Conservation (phyloP, 2,329 filamentous ascomycete species). For the Diaporthe aspalathi region DNA sequence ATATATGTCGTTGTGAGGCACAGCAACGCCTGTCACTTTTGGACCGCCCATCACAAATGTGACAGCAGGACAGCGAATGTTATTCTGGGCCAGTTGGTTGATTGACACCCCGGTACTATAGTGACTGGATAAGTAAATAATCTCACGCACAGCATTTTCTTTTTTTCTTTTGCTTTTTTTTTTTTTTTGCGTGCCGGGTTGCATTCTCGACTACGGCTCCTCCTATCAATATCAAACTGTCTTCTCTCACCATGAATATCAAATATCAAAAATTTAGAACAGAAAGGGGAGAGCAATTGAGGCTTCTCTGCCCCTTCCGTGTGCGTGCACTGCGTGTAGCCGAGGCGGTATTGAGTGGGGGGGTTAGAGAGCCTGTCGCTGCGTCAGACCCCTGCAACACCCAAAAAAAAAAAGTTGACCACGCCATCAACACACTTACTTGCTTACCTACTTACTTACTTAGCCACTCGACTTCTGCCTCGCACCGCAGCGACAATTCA, state of each 20-base stretch:
- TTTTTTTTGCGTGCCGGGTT: too few relatives aligned
- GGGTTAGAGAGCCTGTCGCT: background rate
- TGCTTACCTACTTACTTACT: too few relatives aligned
- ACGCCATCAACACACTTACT: conserved; percentile 2
- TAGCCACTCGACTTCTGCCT: background rate
- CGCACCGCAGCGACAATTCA: too few relatives aligned
- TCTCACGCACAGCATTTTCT: too few relatives aligned
- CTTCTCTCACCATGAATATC: too few relatives aligned
- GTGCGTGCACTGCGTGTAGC: too few relatives aligned
- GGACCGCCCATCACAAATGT: background rate
- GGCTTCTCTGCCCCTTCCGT: background rate
- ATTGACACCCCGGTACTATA: background rate
- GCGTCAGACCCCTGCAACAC: background rate
- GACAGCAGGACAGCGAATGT: background rate
- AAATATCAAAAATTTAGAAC: too few relatives aligned
- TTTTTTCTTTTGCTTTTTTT: too few relatives aligned
- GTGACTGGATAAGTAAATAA: background rate
- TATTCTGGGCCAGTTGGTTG: background rate
- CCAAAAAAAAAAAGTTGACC: conserved; percentile 32
- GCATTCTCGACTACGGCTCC: background rate
- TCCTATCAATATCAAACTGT: background rate
- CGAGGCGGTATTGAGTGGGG: background rate
- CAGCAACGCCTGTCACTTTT: background rate
- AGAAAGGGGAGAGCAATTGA: background rate
- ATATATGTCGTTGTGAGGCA: background rate